A percentile compares a stretch with the other conserved stretches of the same genome.
These are phyloP conservation scores for Phyllosticta citribraziliensis DNA, from an alignment of 2,329 filamentous ascomycete genomes.

Conservation along the genomic window DNA sequence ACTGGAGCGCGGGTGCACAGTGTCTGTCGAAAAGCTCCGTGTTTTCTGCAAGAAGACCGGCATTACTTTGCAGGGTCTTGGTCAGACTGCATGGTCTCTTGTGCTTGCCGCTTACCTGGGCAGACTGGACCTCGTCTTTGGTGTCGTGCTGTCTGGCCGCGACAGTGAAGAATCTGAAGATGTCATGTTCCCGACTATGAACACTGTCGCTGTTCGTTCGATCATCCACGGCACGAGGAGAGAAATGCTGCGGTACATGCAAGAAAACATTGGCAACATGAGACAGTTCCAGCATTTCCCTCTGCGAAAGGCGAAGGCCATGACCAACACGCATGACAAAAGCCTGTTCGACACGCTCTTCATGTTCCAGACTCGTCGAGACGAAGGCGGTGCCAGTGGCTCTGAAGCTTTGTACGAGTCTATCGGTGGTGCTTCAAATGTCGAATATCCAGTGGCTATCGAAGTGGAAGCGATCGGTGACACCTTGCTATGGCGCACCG, in stretches of 20 bases:
- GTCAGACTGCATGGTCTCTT: slow-evolving; percentile 67
- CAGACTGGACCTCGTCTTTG: slow-evolving; percentile 69
- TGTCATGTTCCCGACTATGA: slow-evolving; percentile 83
- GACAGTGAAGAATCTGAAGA: slow-evolving; percentile 59
- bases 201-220: slow-evolving; percentile 67
- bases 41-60: slow-evolving; percentile 55
- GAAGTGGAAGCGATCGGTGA: slow-evolving; percentile 60
- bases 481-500: slow-evolving; percentile 58
- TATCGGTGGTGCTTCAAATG: slow-evolving; percentile 52
- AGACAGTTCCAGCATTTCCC: slow-evolving; percentile 69
- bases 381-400: slow-evolving; percentile 11
- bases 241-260: slow-evolving; percentile 62
- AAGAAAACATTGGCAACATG: slow-evolving; percentile 57
- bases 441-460: slow-evolving; percentile 74
- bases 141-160: slow-evolving; percentile 75
- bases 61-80: slow-evolving; percentile 67
- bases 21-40: slow-evolving; percentile 35
- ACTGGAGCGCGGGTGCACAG: slow-evolving; percentile 36
- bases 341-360: slow-evolving; percentile 56
- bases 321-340: slow-evolving; percentile 35
- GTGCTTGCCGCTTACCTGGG: slow-evolving; percentile 54
- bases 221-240: slow-evolving; percentile 58
- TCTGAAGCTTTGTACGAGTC: slow-evolving; percentile 47
- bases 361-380: slow-evolving; percentile 50
- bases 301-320: slow-evolving; percentile 56